Evolutionary conservation across 2,329 filamentous ascomycete genomes (phyloP).

Genomic region (Parastagonospora nodorum): DNA sequence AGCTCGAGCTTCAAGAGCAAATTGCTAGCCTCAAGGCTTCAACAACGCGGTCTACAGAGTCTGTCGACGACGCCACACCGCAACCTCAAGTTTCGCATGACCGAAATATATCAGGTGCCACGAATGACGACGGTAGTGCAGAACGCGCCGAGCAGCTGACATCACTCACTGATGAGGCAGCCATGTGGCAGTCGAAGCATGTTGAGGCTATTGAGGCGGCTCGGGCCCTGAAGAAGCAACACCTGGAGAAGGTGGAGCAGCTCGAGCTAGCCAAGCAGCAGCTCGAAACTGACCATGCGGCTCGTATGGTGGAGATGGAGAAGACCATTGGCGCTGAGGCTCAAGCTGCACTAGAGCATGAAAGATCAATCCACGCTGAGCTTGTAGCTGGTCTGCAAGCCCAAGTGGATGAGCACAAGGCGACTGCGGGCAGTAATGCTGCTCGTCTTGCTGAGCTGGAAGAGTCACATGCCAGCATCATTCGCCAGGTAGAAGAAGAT

Average conservation of each 20-base stretch:
- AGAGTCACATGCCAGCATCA: conserved; percentile 68
- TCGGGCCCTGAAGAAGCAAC: conserved; percentile 72
- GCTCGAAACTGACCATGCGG: conserved; percentile 42
- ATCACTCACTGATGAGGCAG: conserved; percentile 72
- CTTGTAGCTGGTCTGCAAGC: conserved; percentile 65
- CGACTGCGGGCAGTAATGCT: conserved; percentile 70
- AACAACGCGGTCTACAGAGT: conserved; percentile 46
- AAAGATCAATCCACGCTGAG: conserved; percentile 54
- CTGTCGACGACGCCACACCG: conserved; percentile 23
- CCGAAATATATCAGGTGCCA: conserved; percentile 10
- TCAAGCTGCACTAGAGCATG: conserved; percentile 45
- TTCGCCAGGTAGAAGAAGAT: conserved; percentile 70
- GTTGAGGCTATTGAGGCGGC: conserved; percentile 71
- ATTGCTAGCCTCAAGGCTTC: conserved; percentile 69
- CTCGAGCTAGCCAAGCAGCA: conserved; percentile 66
- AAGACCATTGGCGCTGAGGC: conserved; percentile 32
- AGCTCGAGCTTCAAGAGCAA: conserved; percentile 74
- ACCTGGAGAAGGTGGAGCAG: conserved; percentile 73
- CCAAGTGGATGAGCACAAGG: conserved; percentile 82
- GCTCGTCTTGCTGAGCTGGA: conserved; percentile 76
- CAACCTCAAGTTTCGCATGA: conserved; percentile 13
- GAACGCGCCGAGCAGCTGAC: conserved; percentile 63
- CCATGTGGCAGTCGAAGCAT: conserved; percentile 78
- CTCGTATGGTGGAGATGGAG: conserved; percentile 38
- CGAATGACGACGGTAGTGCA: conserved; percentile 26